Conservation (phyloP, 768 basidiomycete genomes). For the Amanita muscaria region DNA sequence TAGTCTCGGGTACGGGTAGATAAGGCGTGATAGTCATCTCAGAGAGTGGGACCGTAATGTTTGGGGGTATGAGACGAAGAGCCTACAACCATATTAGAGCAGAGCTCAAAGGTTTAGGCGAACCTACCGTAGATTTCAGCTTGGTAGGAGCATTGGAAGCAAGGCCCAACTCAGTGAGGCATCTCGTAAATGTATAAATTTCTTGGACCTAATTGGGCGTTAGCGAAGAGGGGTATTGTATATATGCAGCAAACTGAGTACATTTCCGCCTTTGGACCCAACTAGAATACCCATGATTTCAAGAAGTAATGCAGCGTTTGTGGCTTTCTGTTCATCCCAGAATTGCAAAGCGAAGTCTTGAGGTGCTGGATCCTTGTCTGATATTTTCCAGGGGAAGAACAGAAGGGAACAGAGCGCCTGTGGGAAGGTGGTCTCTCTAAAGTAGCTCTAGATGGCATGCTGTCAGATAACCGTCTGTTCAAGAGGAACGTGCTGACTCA, state of each 20-base stretch:
- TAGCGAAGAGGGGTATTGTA: background rate
- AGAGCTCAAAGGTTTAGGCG: background rate
- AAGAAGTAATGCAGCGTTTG: conserved; percentile 71
- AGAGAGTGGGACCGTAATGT: conserved; percentile 53
- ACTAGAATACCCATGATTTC: conserved; percentile 83
- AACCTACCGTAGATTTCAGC: conserved; percentile 75
- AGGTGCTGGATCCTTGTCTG: conserved; percentile 48
- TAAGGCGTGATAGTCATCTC: conserved; percentile 64
- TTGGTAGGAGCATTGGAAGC: conserved; percentile 89
- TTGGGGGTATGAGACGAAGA: conserved; percentile 37
- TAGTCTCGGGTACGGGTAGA: conserved; percentile 69
- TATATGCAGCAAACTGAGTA: conserved; percentile 25
- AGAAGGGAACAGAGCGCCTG: conserved; percentile 58
- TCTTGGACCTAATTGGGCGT: conserved; percentile 41
- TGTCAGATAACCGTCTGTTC: conserved; percentile 10
- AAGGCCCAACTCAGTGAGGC: conserved; percentile 79
- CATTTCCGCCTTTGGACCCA: conserved; percentile 56
- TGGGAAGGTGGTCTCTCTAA: conserved; percentile 79
- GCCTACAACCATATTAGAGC: conserved; percentile 21
- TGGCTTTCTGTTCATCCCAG: conserved; percentile 89
- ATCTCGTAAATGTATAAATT: conserved; percentile 52
- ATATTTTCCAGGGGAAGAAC: conserved; percentile 59
- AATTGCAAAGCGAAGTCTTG: conserved; percentile 94
- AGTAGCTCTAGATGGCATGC: conserved; percentile 67
- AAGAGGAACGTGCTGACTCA: conserved; percentile 22